Evolutionary conservation across 129 eudicot species (phyloP).

Genomic region (Centaurea solstitialis): DNA sequence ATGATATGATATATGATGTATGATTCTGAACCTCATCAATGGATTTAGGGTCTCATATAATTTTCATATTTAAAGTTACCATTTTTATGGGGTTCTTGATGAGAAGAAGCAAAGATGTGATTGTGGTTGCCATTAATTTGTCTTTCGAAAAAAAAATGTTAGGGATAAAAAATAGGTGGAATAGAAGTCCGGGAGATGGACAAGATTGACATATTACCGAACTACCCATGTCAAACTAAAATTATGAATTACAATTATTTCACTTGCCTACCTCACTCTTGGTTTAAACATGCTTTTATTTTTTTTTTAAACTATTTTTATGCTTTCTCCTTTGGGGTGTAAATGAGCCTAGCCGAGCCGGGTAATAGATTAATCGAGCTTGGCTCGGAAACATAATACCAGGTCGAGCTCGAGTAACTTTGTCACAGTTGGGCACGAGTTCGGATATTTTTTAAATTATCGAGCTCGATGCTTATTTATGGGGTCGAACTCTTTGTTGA

Average conservation of each 20-base stretch:
- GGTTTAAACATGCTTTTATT: background rate
- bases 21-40: background rate
- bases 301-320: background rate
- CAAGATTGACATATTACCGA: background rate
- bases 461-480: too few relatives aligned
- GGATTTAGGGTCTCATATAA: background rate
- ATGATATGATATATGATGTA: slow-evolving; percentile 5
- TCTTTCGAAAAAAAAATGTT: background rate
- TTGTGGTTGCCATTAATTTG: too few relatives aligned
- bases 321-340: background rate
- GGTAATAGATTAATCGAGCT: too few relatives aligned
- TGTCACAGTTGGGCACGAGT: too few relatives aligned
- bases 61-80: background rate
- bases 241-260: too few relatives aligned
- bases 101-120: background rate
- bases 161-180: background rate
- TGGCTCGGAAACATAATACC: too few relatives aligned
- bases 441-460: too few relatives aligned
- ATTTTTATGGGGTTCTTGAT: background rate
- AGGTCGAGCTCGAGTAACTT: too few relatives aligned
- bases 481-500: too few relatives aligned
- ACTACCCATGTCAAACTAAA: background rate
- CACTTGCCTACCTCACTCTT: background rate
- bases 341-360: too few relatives aligned
- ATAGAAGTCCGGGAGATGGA: background rate